These are phyloP conservation scores for Wallacemonas sp. DNA, from an alignment of 208 protist genomes.

Conservation along the genomic window DNA sequence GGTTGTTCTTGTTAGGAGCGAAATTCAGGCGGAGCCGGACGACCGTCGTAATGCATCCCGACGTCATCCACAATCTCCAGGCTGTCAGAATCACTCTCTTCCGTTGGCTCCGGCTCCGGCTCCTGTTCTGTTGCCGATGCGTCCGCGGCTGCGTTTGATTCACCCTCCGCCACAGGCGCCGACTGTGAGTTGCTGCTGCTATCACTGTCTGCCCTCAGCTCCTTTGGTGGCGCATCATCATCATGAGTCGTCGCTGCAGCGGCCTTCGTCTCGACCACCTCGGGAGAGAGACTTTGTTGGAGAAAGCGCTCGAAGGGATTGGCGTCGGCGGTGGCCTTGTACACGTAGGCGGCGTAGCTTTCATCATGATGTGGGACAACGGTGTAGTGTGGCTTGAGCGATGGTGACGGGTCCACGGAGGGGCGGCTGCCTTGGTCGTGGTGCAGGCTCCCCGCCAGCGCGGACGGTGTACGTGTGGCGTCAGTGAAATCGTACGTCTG, in stretches of 20 bases:
- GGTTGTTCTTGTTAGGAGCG: not conserved
- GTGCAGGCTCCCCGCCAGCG: not conserved
- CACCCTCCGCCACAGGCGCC: no score
- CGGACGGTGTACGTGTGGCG: not conserved
- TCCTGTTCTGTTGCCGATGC: not conserved
- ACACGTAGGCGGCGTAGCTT: constrained; percentile 82
- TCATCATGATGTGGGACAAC: constrained; percentile 50
- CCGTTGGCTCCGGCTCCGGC: not conserved
- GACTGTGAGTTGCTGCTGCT: no score
- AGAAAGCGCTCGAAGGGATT: constrained; percentile 82
- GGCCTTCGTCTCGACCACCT: not conserved
- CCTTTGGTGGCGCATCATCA: no score
- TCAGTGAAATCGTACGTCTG: constrained; percentile 24
- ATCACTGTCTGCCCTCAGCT: no score
- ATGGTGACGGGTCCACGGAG: constrained; percentile 36
- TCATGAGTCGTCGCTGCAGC: no score
- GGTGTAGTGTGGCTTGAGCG: constrained; percentile 59
- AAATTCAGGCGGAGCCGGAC: not conserved
- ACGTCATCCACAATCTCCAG: constrained; percentile 74
- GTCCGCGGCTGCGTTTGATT: not conserved
- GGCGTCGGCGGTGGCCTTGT: constrained; percentile 68
- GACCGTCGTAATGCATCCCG: constrained; percentile 52
- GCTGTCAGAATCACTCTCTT: not conserved
- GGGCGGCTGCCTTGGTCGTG: not conserved
- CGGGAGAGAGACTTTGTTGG: not conserved